Evolutionary conservation across 202 grass and related monocot species (phyloP).

Genomic region (Panicum virgatum): DNA sequence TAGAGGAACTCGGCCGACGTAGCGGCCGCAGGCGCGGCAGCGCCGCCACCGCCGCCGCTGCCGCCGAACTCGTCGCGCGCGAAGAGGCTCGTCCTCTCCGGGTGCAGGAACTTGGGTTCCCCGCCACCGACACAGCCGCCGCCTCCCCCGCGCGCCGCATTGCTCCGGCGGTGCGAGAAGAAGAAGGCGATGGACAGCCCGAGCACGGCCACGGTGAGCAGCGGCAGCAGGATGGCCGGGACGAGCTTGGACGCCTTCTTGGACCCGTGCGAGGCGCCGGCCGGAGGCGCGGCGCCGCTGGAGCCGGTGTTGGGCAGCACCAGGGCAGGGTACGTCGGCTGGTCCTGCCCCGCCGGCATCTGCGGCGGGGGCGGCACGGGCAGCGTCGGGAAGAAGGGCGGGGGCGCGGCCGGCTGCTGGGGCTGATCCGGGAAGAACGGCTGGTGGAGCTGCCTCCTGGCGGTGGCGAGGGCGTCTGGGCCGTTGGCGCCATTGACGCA

Average conservation of each 20-base stretch:
- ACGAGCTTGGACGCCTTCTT: constrained; percentile 66
- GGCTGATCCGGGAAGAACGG: constrained; percentile 59
- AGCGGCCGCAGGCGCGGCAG: not conserved
- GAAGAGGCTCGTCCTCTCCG: constrained; percentile 80
- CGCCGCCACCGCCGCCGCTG: constrained; percentile 39
- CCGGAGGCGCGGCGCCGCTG: constrained; percentile 10
- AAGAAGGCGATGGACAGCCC: constrained; percentile 61
- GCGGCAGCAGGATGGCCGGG: constrained; percentile 60
- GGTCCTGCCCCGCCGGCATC: constrained; percentile 43
- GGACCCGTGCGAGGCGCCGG: constrained; percentile 26
- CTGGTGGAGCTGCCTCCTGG: constrained; percentile 62
- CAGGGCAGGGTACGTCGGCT: constrained; percentile 63
- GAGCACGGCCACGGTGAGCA: constrained; percentile 62
- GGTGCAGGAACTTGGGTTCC: constrained; percentile 51
- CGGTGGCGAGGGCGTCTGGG: not conserved
- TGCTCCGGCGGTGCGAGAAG: constrained; percentile 56
- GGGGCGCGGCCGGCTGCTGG: constrained; percentile 30
- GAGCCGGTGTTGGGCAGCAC: constrained; percentile 53
- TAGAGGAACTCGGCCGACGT: constrained; percentile 38
- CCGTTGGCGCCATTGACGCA: constrained; percentile 21
- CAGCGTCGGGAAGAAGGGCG: constrained; percentile 57
- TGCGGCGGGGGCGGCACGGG: constrained; percentile 34
- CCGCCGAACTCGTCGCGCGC: constrained; percentile 62
- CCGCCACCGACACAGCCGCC: constrained; percentile 34
- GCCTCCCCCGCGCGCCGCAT: constrained; percentile 25